Percentiles rank a stretch among this genome's conserved stretches.
Conservation (phyloP, 345 rosid genomes). For the Salix purpurea region DNA sequence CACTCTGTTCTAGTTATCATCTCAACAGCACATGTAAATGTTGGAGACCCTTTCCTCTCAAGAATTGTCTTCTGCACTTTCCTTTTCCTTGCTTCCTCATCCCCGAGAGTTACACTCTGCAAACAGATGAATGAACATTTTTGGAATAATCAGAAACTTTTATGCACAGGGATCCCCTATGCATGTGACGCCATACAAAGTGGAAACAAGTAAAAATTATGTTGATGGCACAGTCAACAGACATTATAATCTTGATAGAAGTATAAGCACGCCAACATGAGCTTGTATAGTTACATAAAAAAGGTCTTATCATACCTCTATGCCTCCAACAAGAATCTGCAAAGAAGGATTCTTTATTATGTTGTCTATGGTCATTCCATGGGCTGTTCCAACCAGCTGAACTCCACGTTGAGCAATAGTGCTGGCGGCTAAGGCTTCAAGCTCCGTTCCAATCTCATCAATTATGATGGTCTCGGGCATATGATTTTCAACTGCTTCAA, state of each 20-base stretch:
- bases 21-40: conserved; percentile 88
- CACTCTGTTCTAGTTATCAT: conserved; percentile 79
- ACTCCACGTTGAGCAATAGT: conserved; percentile 98
- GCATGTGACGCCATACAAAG: too few relatives aligned
- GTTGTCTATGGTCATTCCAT: conserved; percentile 89
- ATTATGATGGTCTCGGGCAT: conserved; percentile 93
- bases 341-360: conserved; percentile 88
- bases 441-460: conserved; percentile 96
- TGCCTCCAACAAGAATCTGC: conserved; percentile 87
- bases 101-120: conserved; percentile 95
- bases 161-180: too few relatives aligned
- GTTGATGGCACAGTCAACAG: neutral
- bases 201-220: too few relatives aligned
- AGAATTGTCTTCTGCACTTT: conserved; percentile 95
- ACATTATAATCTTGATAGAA: neutral
- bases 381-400: conserved; percentile 94
- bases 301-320: conserved; percentile 51
- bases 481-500: conserved; percentile 98
- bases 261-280: neutral
- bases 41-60: conserved; percentile 82
- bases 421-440: conserved; percentile 95
- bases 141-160: neutral
- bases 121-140: conserved; percentile 13
- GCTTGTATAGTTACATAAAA: conserved; percentile 1
- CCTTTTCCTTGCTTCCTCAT: conserved; percentile 86